These are phyloP conservation scores for Syzygium jambos DNA, from an alignment of 345 rosid genomes.

Conservation along the genomic window DNA sequence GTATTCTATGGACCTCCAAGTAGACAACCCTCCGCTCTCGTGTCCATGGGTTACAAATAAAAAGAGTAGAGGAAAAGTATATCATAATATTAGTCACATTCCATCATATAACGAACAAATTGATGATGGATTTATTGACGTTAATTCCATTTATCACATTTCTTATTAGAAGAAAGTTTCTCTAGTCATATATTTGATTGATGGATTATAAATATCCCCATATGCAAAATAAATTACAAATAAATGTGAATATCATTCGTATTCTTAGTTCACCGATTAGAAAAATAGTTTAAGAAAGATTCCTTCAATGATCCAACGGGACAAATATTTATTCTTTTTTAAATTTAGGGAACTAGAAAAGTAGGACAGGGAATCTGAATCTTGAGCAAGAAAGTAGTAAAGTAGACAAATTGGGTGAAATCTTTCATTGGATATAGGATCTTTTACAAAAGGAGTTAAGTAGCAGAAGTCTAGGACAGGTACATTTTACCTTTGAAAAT, in stretches of 20 bases:
- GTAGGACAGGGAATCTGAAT: neutral
- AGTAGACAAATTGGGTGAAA: neutral
- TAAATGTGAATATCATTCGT: neutral
- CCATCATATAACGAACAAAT: neutral
- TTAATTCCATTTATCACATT: neutral
- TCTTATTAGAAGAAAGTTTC: neutral
- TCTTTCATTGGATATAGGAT: neutral
- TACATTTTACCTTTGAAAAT: neutral
- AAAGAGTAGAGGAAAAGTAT: neutral
- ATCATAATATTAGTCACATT: neutral
- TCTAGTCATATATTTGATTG: neutral
- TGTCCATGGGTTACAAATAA: neutral
- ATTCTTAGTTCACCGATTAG: neutral
- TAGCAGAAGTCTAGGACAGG: neutral
- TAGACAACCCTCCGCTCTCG: neutral
- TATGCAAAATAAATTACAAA: neutral
- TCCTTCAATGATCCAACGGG: neutral
- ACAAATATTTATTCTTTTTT: neutral
- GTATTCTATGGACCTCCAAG: neutral
- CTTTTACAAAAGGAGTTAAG: neutral
- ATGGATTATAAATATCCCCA: neutral
- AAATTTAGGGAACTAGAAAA: neutral
- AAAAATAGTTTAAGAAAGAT: neutral
- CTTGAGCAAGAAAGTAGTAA: neutral
- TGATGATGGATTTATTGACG: neutral